Conservation (phyloP, 2,329 filamentous ascomycete genomes). For the Calycina marina region DNA sequence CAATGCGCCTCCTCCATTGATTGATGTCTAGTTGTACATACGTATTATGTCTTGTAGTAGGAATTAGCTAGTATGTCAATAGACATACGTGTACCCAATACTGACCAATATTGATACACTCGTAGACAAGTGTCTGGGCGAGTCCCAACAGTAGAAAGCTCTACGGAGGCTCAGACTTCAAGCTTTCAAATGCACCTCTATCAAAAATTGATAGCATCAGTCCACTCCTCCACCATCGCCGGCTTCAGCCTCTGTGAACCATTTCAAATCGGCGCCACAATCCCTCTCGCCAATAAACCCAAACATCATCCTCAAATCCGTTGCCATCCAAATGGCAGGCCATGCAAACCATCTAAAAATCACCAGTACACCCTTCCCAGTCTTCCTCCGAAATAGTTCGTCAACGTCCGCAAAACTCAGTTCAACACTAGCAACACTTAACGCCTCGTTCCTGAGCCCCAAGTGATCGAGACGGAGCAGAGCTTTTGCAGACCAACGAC, state of each 20-base stretch:
- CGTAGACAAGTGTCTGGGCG: no score
- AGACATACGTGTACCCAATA: no score
- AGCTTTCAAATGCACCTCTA: no score
- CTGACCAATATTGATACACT: no score
- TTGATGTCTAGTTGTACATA: no score
- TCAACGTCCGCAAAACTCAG: constrained; percentile 22
- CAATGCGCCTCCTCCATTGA: no score
- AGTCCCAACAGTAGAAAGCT: no score
- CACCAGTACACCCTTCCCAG: neutral
- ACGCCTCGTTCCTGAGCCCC: constrained; percentile 21
- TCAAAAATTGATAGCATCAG: neutral
- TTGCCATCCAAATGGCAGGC: constrained; percentile 2
- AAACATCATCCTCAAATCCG: constrained; percentile 4
- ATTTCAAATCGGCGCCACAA: constrained; percentile 3
- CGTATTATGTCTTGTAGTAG: no score
- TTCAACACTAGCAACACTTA: constrained; percentile 25
- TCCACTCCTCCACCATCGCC: neutral
- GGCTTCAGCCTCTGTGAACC: constrained; percentile 1
- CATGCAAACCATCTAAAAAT: neutral
- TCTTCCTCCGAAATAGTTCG: constrained; percentile 17
- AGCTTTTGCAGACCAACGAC: neutral
- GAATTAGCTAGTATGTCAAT: no score
- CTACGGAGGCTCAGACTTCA: no score
- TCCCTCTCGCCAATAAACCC: constrained; percentile 3
- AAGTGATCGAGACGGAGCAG: constrained; percentile 14